Percentiles rank a stretch among this genome's conserved stretches.
These are phyloP conservation scores for Xylaria flabelliformis DNA, from an alignment of 495 filamentous ascomycete species.

Conservation along the genomic window DNA sequence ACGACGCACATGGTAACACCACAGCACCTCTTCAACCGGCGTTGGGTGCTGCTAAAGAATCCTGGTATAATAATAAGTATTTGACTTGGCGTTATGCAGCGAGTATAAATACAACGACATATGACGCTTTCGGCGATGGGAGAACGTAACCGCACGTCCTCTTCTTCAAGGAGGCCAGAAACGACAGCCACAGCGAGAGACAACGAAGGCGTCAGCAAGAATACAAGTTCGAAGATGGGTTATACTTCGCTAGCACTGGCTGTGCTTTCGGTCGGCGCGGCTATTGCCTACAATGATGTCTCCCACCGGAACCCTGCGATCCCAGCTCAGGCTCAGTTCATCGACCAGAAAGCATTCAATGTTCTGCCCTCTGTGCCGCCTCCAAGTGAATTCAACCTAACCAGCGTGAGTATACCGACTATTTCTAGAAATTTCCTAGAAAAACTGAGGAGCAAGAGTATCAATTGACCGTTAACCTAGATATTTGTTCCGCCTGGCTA, in stretches of 20 bases:
- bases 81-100: neutral
- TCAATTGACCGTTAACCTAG: conserved; percentile 30
- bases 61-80: neutral
- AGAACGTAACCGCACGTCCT: neutral
- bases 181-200: neutral
- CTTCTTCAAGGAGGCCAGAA: neutral
- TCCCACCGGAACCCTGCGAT: conserved; percentile 32
- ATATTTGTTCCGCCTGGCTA: conserved; percentile 46
- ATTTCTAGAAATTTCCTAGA: too few relatives aligned
- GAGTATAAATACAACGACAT: conserved; percentile 1
- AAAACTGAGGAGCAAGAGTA: too few relatives aligned
- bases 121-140: neutral
- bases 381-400: conserved; percentile 34
- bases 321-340: conserved; percentile 51
- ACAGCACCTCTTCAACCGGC: neutral
- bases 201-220: neutral
- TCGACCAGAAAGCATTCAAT: conserved; percentile 51
- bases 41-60: neutral
- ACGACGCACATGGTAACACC: neutral
- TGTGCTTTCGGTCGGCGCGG: conserved; percentile 23
- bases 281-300: conserved; percentile 23
- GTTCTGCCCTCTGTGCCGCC: conserved; percentile 42
- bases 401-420: conserved; percentile 32
- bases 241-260: neutral
- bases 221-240: conserved; percentile 8